Base-by-base conservation (phyloP, 805 yeast genomes). In the Metschnikowia henanensis region DNA sequence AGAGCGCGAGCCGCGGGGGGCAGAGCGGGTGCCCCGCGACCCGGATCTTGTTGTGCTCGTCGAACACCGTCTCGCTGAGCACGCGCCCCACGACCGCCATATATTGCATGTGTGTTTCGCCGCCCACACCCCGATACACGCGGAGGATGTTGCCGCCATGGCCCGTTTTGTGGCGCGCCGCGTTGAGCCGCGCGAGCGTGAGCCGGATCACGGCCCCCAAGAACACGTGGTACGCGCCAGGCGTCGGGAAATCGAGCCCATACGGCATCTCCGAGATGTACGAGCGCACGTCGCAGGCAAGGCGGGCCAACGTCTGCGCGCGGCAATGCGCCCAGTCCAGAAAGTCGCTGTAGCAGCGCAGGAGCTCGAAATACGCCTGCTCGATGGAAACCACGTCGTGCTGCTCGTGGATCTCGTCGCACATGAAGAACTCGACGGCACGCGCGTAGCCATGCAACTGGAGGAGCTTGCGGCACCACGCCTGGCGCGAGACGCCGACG, bases 311-410 rank as follows among this genome's bases (percentile, higher is more conserved):
- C 26, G 30, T 37, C 15, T 21, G 15, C 7, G 31, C 25, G 18
- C 56, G 45, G 31, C 23, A 26, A 2, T 16, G 18, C 5, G 46
- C 52, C 39, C 47, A 37, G 5, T 26, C 22, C 9, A 34, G 32
- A 19, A 52, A 50, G 10, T 50, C 50, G 12, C 38, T 35, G 31
- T 43, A 47, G 36, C 49, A 48, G n/a, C 56, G 49, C 2, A 55
- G 40, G 6, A 52, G 30, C 29, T 50, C 55, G 20, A 50, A 50
- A 22, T 45, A 46, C 25, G 46, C 38, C n/a, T 31, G 18, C 29
- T 52, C 56, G n/a, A 50, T 29, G 23, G 25, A 26, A 3, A 26
- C 16, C 19, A 39, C 30, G n/a, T 31, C 37, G 10, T 34, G 35
- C 5, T 35, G 30, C 13, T 41, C 45, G 5, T 29, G 16, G 8